Conservation (phyloP, 1,284 basidiomycete genomes). For the Ustilago esculenta region DNA sequence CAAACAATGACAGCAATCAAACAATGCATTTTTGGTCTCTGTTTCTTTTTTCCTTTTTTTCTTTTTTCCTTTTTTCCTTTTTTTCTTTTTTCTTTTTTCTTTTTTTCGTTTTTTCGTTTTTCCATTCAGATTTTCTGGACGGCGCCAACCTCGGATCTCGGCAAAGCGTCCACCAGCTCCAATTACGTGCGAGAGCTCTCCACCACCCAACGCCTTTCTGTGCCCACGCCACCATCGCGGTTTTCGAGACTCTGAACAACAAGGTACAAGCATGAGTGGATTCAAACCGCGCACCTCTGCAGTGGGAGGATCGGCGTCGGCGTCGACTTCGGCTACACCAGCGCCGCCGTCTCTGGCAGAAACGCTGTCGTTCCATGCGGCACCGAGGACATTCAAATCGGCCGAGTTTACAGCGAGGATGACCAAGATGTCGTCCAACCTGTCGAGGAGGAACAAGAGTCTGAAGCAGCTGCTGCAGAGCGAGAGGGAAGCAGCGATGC, state of each 20-base stretch:
- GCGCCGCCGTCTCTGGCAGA: slow-evolving; percentile 42
- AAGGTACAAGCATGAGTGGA: too few species aligned
- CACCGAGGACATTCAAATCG: slow-evolving; percentile 48
- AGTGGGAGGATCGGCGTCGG: slow-evolving; percentile 9
- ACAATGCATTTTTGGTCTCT: too few species aligned
- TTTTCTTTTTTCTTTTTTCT: not conserved
- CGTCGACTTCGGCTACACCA: slow-evolving; percentile 32
- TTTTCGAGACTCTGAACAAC: too few species aligned
- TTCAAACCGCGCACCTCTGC: slow-evolving; percentile 13
- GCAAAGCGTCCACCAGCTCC: too few species aligned
- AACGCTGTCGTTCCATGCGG: slow-evolving; percentile 40
- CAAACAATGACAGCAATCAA: not conserved
- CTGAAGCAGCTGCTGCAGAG: slow-evolving; percentile 59
- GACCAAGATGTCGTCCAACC: slow-evolving; percentile 41
- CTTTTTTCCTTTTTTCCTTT: not conserved
- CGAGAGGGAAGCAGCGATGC: slow-evolving; percentile 55
- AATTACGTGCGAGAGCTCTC: too few species aligned
- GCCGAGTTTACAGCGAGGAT: slow-evolving; percentile 30
- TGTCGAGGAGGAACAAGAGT: slow-evolving; percentile 55
- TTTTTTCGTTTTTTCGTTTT: not conserved
- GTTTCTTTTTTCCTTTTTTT: not conserved
- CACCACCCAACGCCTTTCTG: too few species aligned
- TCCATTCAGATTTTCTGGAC: too few species aligned
- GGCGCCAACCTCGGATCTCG: too few species aligned
- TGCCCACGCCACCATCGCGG: too few species aligned